Base-by-base conservation (phyloP, 2,329 filamentous ascomycete species). In the Ophiocordyceps sinensis region DNA sequence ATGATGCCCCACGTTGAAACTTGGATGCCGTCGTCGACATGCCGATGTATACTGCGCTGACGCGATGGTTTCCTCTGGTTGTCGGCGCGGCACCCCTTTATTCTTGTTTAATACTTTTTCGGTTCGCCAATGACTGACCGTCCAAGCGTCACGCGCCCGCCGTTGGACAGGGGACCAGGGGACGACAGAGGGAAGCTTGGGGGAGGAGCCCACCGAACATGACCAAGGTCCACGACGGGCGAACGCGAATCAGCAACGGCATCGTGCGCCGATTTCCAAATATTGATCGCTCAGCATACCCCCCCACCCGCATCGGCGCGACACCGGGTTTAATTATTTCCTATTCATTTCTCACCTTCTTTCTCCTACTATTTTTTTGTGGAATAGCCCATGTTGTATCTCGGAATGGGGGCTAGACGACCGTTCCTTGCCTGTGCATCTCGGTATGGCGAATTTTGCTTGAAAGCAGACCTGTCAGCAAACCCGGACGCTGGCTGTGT, bases 31-130 rank as follows among this genome's bases (percentile, higher is more conserved):
- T 42, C n/a, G 23, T 5, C 36, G 15, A 42, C 26, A 38, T 35
- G 37, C 32, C 5, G 14, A 42, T 28, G 15, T 37, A 17, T 26
- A 37, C 3, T 32, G 40, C 40, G 30, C 29, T 15, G 39, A 12
- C 21, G 31, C 19, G 15, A 35, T 13, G 30, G 11, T 21, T 4
- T 3, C 32, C 12, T 9, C n/a, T 7, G n/a, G 14, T n/a, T 15
- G 14, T 9, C 7, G 12, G 32, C 26, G 35, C 12, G 21, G 29
- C 28, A 29, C 37, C 8, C 19, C 12, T 15, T 37, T 34, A 35
- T 42, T 35, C 35, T 44, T 41, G 43, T 39, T 42, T 28, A 40
- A 39, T 41, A 44, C 19, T 42, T 37, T 36, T 36, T 23, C n/a
- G 35, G 15, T 11, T 31, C 29, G n/a, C 29, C 29, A 12, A n/a